phyloP scores from a whole-genome alignment of 352 stramenopile species.

The Phytophthora tubulina region DNA sequence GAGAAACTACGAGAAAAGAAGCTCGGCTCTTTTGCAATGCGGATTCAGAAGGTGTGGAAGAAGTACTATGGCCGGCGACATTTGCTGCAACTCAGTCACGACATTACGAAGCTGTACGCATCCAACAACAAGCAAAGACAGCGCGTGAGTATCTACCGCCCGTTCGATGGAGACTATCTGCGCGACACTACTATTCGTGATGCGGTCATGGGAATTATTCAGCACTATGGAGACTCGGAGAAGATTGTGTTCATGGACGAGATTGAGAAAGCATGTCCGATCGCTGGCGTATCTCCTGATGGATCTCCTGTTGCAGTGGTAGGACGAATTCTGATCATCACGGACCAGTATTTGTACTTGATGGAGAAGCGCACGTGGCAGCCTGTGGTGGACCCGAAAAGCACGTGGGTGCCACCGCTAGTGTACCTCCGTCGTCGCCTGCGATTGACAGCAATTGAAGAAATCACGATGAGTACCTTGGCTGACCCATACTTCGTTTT shows the following conservation, averaged over 20 bases:
- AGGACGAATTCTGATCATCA: slow-evolving; percentile 74
- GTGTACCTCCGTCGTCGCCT: slow-evolving; percentile 80
- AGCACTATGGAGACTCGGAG: slow-evolving; percentile 79
- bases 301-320: slow-evolving; percentile 48
- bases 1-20: slow-evolving; percentile 90
- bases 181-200: slow-evolving; percentile 69
- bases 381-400: slow-evolving; percentile 65
- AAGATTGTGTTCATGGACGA: slow-evolving; percentile 88
- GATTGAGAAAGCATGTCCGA: slow-evolving; percentile 68
- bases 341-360: slow-evolving; percentile 78
- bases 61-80: slow-evolving; percentile 84
- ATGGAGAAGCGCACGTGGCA: slow-evolving; percentile 81
- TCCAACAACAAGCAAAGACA: slow-evolving; percentile 85
- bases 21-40: slow-evolving; percentile 75
- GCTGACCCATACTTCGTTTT: slow-evolving; percentile 87
- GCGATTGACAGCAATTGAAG: slow-evolving; percentile 68
- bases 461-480: slow-evolving; percentile 83
- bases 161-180: slow-evolving; percentile 89
- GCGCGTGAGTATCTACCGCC: slow-evolving; percentile 88
- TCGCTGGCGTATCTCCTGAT: slow-evolving; percentile 35
- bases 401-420: slow-evolving; percentile 61
- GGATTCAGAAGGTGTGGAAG: slow-evolving; percentile 88
- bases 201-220: slow-evolving; percentile 73
- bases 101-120: slow-evolving; percentile 89
- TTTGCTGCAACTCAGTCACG: slow-evolving; percentile 81